Conservation (phyloP, 768 basidiomycete genomes). For the Boletus vinaceobasis region DNA sequence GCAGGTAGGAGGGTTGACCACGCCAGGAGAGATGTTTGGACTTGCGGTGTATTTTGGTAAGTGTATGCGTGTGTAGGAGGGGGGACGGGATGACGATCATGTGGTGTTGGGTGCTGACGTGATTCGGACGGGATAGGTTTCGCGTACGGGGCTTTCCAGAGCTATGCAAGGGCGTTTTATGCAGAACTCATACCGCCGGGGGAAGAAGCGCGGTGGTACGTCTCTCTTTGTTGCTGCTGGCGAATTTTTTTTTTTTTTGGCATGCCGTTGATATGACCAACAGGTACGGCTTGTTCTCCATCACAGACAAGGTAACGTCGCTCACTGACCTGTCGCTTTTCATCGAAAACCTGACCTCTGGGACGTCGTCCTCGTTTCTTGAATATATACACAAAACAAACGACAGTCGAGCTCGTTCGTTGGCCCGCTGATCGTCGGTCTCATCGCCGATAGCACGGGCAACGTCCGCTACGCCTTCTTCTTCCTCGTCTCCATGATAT, state of each 20-base stretch:
- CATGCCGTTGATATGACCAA: not conserved
- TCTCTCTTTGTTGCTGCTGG: not conserved
- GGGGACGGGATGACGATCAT: not conserved
- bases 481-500: constrained; percentile 81
- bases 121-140: constrained; percentile 37
- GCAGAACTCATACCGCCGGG: constrained; percentile 82
- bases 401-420: constrained; percentile 84
- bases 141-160: constrained; percentile 88
- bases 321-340: not conserved
- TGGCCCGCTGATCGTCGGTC: constrained; percentile 83
- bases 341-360: not conserved
- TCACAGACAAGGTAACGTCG: constrained; percentile 76
- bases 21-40: constrained; percentile 79
- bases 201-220: constrained; percentile 86
- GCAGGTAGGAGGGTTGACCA: constrained; percentile 71
- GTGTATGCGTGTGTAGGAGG: not conserved
- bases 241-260: not conserved
- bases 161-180: constrained; percentile 84
- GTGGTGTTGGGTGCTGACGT: not conserved
- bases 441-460: constrained; percentile 84
- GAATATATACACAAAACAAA: not conserved
- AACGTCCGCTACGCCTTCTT: constrained; percentile 92
- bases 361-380: not conserved
- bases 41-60: constrained; percentile 80
- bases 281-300: constrained; percentile 77